Base-by-base conservation (phyloP, 208 protist genomes). In the Phytomonas sp. region DNA sequence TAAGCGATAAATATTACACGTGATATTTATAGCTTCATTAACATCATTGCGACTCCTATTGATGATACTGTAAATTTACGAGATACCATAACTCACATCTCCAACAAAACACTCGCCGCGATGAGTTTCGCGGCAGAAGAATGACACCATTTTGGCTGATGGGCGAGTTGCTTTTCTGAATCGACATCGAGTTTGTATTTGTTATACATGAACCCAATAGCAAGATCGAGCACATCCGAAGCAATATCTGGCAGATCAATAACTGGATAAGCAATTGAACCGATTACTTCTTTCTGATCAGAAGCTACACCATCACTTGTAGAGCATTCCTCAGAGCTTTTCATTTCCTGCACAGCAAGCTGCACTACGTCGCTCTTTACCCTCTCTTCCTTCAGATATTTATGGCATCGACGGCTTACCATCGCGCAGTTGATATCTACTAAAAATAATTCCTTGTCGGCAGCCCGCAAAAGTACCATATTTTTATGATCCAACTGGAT, bases 401-500 rank as follows among this genome's bases (percentile, higher is more conserved):
- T 62, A 3, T 36, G 36, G 51, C 65, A 68, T 32, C 40, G 40
- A 0, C 51, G 65, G 46, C 65, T 68, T 33, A 68, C 65, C 34
- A 68, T 30, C 31, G 65, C 65, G 8, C 65, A 68, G 23, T 68
- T 68, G 2, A 36, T 36, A 37, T 68, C 65, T 20, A 68, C 65
- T 23, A 68, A 51, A 37, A 68, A 68, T 20, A 37, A 36, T 40
- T 51, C 29, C 20, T 37, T 37, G 17, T 68, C 56, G 7, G 37
- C 51, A 20, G 65, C 65, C 15, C 65, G 65, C 51, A 68, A 60
- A 32, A 60, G 36, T 26, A 68, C 65, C 65, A 68, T 68, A 51
- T 68, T 36, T 26, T 40, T 36, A 32, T 56, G 65, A 32, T 68
- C 65, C 17, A 68, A 34, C 37, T 30, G 34, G 15, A 37, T 62